Conservation (phyloP, 495 filamentous ascomycete genomes). For the Letharia lupina region DNA sequence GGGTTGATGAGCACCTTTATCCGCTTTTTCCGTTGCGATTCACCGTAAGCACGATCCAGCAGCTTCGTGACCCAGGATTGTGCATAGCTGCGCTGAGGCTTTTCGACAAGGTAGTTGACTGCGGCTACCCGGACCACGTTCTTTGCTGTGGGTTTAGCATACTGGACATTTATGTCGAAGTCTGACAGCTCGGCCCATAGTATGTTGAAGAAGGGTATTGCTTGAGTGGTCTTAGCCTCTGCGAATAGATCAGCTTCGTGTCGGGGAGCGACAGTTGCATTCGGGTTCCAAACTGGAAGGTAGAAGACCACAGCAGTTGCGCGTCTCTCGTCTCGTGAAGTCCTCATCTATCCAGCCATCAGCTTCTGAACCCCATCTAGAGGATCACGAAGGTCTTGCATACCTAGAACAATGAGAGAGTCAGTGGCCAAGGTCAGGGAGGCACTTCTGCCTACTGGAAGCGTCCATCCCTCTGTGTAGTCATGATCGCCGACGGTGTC, state of each 20-base stretch:
- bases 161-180: conserved; percentile 63
- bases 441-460: conserved; percentile 50
- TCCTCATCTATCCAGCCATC: conserved; percentile 36
- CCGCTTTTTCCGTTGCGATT: conserved; percentile 60
- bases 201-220: conserved; percentile 73
- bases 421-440: conserved; percentile 57
- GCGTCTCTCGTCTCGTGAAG: conserved; percentile 31
- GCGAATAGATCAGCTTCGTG: conserved; percentile 22
- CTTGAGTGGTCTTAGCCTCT: conserved; percentile 37
- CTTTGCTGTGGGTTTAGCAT: conserved; percentile 52
- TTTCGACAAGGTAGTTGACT: conserved; percentile 52
- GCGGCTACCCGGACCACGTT: conserved; percentile 48
- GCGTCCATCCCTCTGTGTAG: conserved; percentile 33
- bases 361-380: background rate
- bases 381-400: conserved; percentile 10
- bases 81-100: conserved; percentile 41
- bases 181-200: conserved; percentile 65
- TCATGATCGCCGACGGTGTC: background rate
- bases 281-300: conserved; percentile 29
- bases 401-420: conserved; percentile 57
- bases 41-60: conserved; percentile 62
- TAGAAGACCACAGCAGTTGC: conserved; percentile 41
- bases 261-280: background rate
- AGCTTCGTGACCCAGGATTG: conserved; percentile 55
- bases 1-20: conserved; percentile 89